Evolutionary conservation across 495 filamentous ascomycete species (phyloP), one percentile per base, ranked within the genome.

Genomic region (Lichenothelia convexa): DNA sequence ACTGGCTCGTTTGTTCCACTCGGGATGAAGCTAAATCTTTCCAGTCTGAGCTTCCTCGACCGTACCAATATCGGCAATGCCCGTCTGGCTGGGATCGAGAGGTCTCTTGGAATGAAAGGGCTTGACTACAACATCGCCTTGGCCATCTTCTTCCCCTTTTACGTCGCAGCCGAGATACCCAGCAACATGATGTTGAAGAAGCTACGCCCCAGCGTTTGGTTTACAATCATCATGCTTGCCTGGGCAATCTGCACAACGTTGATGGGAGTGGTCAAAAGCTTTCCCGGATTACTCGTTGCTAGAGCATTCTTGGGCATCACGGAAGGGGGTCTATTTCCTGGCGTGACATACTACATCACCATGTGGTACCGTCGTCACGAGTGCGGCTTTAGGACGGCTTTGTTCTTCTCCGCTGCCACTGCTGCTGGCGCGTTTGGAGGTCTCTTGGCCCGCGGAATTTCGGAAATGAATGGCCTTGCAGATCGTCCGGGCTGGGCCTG

Each of bases 111-210:
- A 11, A 41, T 57, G 22, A 47, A 26, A 9, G 40, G 44, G 30
- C 38, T 41, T 18, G 49, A 53, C 34, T 59, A 53, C 45, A 50
- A 53, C 34, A 33, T 33, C 31, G 31, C 31, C 3, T 18, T 93
- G 12, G 81, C 83, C 4, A 61, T 94, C 4, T 93, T 92, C 61
- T 92, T 89, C 48, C 82, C 89, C 35, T 75, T 77, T 49, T 92
- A 93, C 60, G 81, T 93, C 40, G 52, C 86, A 33, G 89, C 89
- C 46, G 85, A 92, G 54, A 60, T 86, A 32, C 86, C 86, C 0
- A 87, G 83, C 4, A 93, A 93, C 53, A 62, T 94, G 45, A 60
- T 87, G 48, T 93, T 93, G 84, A 82, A 76, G 34, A 70, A 65
- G 27, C 60, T 93, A 3, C 80, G 79, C 41, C 85, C 85, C 1